phyloP scores from a whole-genome alignment of 2,329 filamentous ascomycete species.

The Botrytis aclada region DNA sequence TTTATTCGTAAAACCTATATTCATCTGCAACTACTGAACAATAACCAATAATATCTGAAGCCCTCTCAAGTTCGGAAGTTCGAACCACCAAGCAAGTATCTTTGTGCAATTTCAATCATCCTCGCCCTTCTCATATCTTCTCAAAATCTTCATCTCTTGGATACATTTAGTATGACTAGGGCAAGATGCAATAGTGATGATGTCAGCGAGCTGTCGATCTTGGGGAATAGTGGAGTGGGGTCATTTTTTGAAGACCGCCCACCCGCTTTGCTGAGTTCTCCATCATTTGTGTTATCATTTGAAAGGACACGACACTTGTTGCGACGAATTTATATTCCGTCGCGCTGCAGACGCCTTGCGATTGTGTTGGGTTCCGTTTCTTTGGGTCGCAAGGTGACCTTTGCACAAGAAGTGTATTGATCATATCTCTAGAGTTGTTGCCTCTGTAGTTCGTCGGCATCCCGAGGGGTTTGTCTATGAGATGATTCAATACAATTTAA shows the following conservation, averaged over 20 bases:
- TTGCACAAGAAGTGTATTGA: too few species aligned
- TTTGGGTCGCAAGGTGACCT: not conserved
- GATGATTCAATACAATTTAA: rapidly evolving
- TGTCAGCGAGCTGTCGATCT: not conserved
- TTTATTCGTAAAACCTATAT: not conserved
- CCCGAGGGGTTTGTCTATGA: too few species aligned
- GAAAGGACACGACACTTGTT: not conserved
- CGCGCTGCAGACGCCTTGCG: too few species aligned
- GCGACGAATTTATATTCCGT: not conserved
- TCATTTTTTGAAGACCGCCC: not conserved
- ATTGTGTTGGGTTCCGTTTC: not conserved
- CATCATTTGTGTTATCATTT: not conserved
- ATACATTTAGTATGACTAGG: not conserved
- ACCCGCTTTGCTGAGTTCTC: not conserved
- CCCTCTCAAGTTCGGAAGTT: not conserved
- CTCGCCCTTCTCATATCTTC: not conserved
- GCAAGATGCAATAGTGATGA: not conserved
- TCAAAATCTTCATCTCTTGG: too few species aligned
- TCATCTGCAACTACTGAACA: not conserved
- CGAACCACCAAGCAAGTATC: not conserved
- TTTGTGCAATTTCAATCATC: too few species aligned
- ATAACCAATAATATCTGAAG: not conserved
- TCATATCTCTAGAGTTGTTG: not conserved
- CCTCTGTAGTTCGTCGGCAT: not conserved
- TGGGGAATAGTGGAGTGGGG: not conserved